These are phyloP conservation scores for Leccinum holopus DNA, from an alignment of 1,284 basidiomycete species.

Conservation along the genomic window DNA sequence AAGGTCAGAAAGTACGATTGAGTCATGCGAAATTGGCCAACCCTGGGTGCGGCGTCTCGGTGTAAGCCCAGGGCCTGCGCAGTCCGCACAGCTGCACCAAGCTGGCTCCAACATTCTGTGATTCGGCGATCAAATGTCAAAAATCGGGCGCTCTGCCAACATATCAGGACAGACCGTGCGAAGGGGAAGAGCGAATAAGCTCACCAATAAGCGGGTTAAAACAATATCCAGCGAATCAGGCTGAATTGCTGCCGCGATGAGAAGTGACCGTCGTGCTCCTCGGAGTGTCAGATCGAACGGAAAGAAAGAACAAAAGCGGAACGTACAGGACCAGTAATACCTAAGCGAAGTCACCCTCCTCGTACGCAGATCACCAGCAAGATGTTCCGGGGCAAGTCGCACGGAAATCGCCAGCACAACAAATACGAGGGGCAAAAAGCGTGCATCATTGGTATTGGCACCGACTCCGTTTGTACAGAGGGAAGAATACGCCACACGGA, in stretches of 20 bases:
- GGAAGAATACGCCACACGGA: slow-evolving; percentile 78
- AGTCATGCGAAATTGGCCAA: slow-evolving; percentile 37
- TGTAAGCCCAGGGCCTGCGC: slow-evolving; percentile 94
- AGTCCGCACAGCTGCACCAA: slow-evolving; percentile 89
- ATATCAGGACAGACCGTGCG: slow-evolving; percentile 13
- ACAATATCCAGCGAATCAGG: slow-evolving; percentile 89
- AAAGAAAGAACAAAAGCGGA: not conserved
- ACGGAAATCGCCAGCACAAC: slow-evolving; percentile 92
- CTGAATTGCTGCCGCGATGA: slow-evolving; percentile 88
- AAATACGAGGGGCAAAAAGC: slow-evolving; percentile 88
- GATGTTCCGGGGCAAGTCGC: slow-evolving; percentile 79
- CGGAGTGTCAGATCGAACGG: slow-evolving; percentile 14
- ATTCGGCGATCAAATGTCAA: slow-evolving; percentile 86
- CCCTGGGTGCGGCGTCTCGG: slow-evolving; percentile 85
- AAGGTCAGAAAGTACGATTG: slow-evolving; percentile 10
- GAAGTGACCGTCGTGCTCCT: slow-evolving; percentile 77
- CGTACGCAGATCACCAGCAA: slow-evolving; percentile 74
- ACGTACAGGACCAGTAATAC: slow-evolving; percentile 93
- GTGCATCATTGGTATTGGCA: slow-evolving; percentile 77
- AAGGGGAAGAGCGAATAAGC: slow-evolving; percentile 24
- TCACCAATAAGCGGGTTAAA: slow-evolving; percentile 80
- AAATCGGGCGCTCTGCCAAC: slow-evolving; percentile 79
- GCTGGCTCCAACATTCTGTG: slow-evolving; percentile 93
- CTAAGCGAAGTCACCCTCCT: slow-evolving; percentile 78
- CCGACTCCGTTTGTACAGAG: slow-evolving; percentile 72